phyloP scores from a whole-genome alignment of 352 stramenopile species.

The Globisporangium apiculatum region DNA sequence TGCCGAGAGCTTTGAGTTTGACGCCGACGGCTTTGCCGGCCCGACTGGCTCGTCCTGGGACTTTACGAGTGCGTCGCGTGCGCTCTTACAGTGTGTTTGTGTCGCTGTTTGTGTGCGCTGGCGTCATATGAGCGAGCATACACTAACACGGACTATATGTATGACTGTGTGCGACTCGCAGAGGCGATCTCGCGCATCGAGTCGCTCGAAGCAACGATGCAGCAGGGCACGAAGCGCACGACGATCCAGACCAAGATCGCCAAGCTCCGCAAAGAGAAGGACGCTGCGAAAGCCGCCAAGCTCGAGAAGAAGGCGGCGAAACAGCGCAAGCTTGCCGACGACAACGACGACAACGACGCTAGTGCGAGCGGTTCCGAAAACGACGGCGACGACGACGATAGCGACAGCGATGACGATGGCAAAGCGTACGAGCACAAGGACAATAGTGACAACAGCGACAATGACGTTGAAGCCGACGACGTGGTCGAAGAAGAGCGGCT shows the following conservation, averaged over 20 bases:
- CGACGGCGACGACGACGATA: constrained; percentile 8
- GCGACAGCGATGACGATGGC: constrained; percentile 20
- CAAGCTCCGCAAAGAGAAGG: constrained; percentile 71
- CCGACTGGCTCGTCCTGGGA: constrained; percentile 73
- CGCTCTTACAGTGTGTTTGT: too few species aligned
- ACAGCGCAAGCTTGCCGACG: constrained; percentile 1
- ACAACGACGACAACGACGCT: constrained; percentile 13
- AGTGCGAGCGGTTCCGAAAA: neutral
- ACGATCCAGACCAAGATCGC: constrained; percentile 85
- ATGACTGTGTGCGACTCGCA: constrained; percentile 3
- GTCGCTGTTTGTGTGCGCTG: neutral
- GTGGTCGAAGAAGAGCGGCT: constrained; percentile 73
- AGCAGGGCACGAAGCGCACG: constrained; percentile 63
- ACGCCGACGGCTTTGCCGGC: constrained; percentile 50
- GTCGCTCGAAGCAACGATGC: constrained; percentile 52
- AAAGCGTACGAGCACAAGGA: constrained; percentile 16
- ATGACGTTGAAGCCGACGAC: constrained; percentile 42
- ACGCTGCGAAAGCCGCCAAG: constrained; percentile 48
- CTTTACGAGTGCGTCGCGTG: constrained; percentile 55
- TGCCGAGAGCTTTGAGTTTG: constrained; percentile 83
- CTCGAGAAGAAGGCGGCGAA: constrained; percentile 41
- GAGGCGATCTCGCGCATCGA: constrained; percentile 83
- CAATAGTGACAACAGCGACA: constrained; percentile 31
- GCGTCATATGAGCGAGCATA: neutral
- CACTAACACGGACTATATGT: too few species aligned